Percentiles rank a stretch among this genome's conserved stretches.
These are phyloP conservation scores for Hibiscus tridactylites DNA, from an alignment of 345 rosid genomes.

Conservation along the genomic window DNA sequence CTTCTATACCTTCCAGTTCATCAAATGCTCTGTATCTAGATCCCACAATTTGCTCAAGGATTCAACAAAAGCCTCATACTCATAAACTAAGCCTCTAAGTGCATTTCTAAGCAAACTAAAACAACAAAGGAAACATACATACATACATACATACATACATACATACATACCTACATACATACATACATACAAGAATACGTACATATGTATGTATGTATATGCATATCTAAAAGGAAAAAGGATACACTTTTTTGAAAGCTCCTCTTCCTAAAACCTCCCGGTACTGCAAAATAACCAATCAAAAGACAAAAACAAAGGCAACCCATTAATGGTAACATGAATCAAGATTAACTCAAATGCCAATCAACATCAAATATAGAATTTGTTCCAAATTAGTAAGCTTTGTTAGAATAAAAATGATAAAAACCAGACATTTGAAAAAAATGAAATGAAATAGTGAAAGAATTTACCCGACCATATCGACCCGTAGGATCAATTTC, in stretches of 20 bases:
- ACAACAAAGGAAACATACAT: background rate
- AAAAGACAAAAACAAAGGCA: background rate
- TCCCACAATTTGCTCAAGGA: conserved; percentile 41
- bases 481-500: conserved; percentile 87
- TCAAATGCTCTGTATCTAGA: conserved; percentile 90
- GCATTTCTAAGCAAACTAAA: conserved; percentile 3
- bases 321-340: too few relatives aligned
- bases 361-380: background rate
- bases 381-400: background rate
- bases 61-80: conserved; percentile 2
- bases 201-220: too few relatives aligned
- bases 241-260: conserved; percentile 99
- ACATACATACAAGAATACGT: too few relatives aligned
- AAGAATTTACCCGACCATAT: conserved; percentile 64
- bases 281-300: conserved; percentile 42
- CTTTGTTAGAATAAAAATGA: background rate
- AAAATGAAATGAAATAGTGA: background rate
- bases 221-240: conserved; percentile 10
- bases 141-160: too few relatives aligned
- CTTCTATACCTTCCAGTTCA: conserved; percentile 86
- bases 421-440: background rate
- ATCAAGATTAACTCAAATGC: too few relatives aligned
- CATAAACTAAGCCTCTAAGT: background rate
- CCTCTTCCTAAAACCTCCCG: conserved; percentile 90
- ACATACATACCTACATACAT: too few relatives aligned